Evolutionary conservation across 1,284 basidiomycete species (phyloP).

Genomic region (Albatrellus sp.): DNA sequence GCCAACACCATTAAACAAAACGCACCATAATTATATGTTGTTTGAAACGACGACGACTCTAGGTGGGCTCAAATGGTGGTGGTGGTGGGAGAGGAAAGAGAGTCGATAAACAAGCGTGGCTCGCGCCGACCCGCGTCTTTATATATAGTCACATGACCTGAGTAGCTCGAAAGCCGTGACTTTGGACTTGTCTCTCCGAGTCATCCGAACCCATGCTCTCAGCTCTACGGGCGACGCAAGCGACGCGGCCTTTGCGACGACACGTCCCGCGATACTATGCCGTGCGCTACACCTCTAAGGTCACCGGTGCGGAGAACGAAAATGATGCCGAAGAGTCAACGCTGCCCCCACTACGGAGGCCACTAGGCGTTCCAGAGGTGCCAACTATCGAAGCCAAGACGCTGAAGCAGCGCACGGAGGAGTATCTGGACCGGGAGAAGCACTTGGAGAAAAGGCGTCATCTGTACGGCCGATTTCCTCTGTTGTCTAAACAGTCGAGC

Average conservation of each 20-base stretch:
- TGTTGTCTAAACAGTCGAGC: neutral
- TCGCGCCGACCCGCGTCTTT: neutral
- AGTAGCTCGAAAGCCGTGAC: neutral
- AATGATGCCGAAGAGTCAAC: neutral
- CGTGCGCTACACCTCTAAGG: neutral
- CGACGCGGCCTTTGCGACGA: neutral
- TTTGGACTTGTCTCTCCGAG: neutral
- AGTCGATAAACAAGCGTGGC: neutral
- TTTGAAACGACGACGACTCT: neutral
- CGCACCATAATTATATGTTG: neutral
- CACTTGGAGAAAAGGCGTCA: conserved; percentile 64
- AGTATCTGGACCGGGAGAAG: conserved; percentile 62
- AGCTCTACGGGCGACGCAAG: neutral
- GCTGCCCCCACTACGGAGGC: conserved; percentile 51
- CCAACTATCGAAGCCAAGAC: conserved; percentile 47
- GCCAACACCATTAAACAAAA: neutral
- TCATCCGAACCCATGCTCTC: neutral
- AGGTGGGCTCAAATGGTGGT: conserved; percentile 2
- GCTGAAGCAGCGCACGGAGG: conserved; percentile 56
- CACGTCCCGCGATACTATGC: neutral
- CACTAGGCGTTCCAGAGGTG: conserved; percentile 58
- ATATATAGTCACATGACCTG: conserved; percentile 6
- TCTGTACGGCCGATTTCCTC: conserved; percentile 39
- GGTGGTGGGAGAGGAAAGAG: conserved; percentile 6
- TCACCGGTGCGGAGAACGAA: neutral